A percentile compares a stretch with the other conserved stretches of the same genome.
phyloP scores from a whole-genome alignment of 2,329 filamentous ascomycete genomes.

The Sclerotinia borealis region DNA sequence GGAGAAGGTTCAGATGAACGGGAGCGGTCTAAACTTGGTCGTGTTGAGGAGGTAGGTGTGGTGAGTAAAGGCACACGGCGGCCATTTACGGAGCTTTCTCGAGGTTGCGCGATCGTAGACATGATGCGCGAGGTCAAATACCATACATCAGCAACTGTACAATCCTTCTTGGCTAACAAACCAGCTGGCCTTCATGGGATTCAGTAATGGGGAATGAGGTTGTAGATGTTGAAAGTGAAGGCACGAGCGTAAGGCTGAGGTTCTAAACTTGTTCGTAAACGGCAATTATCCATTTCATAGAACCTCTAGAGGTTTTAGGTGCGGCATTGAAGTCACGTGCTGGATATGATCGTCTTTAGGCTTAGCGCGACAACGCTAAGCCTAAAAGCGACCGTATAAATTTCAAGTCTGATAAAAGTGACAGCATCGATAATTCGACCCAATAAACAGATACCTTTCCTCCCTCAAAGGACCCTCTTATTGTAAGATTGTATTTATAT shows the following conservation, averaged over 20 bases:
- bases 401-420: no score
- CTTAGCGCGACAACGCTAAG: no score
- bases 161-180: not conserved
- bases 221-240: not conserved
- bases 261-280: not conserved
- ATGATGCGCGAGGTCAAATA: conserved; percentile 36
- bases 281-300: no score
- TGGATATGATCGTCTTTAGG: no score
- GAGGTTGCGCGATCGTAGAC: conserved; percentile 60
- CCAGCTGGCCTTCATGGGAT: not conserved
- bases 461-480: no score
- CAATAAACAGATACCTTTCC: no score
- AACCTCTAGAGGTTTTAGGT: no score
- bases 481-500: no score
- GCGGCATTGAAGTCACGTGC: no score
- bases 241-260: conserved; percentile 6
- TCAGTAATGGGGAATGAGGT: not conserved
- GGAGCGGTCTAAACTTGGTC: conserved; percentile 63
- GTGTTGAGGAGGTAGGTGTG: conserved; percentile 68
- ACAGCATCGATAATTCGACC: no score
- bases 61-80: conserved; percentile 50
- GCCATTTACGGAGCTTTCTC: conserved; percentile 52
- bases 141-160: not conserved
- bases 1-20: conserved; percentile 56
- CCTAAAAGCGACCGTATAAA: no score